A percentile compares a stretch with the other conserved stretches of the same genome.
Conservation (phyloP, 2,329 filamentous ascomycete species). For the Aureobasidium pullulans region DNA sequence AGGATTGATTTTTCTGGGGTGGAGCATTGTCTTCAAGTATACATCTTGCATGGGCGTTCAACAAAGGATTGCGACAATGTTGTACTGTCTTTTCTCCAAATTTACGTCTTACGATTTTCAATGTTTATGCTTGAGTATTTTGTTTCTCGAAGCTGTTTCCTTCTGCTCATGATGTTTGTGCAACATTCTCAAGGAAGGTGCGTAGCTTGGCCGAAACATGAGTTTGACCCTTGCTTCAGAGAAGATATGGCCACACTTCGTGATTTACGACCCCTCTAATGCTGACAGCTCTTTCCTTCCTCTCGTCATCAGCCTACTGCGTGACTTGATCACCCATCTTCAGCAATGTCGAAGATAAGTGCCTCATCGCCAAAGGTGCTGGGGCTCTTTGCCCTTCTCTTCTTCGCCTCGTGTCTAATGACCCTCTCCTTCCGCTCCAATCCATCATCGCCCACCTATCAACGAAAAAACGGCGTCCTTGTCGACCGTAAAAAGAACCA, state of each 20-base stretch:
- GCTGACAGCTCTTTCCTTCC: not conserved
- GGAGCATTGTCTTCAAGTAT: not conserved
- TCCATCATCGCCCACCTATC: not conserved
- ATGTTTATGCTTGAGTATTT: not conserved
- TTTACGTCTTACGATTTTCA: constrained; percentile 1
- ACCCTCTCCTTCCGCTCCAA: constrained; percentile 23
- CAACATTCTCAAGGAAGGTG: not conserved
- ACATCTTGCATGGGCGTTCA: not conserved
- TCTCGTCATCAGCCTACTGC: not conserved
- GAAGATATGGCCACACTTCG: not conserved
- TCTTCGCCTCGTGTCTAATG: constrained; percentile 27
- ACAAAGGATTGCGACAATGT: not conserved
- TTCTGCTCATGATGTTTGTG: too few species aligned
- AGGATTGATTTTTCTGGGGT: not conserved
- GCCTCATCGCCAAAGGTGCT: constrained; percentile 21
- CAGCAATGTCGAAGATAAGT: constrained; percentile 13
- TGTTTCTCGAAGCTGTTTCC: not conserved
- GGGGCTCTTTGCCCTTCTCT: constrained; percentile 27
- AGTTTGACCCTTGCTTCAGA: not conserved
- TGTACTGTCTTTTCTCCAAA: not conserved
- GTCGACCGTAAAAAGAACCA: not conserved
- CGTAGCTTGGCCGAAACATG: not conserved
- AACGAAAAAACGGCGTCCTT: not conserved
- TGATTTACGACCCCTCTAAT: not conserved
- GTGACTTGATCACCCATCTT: not conserved